phyloP scores from a whole-genome alignment of 1,139 yeast genomes.

The Lodderomyces jiufengensis region DNA sequence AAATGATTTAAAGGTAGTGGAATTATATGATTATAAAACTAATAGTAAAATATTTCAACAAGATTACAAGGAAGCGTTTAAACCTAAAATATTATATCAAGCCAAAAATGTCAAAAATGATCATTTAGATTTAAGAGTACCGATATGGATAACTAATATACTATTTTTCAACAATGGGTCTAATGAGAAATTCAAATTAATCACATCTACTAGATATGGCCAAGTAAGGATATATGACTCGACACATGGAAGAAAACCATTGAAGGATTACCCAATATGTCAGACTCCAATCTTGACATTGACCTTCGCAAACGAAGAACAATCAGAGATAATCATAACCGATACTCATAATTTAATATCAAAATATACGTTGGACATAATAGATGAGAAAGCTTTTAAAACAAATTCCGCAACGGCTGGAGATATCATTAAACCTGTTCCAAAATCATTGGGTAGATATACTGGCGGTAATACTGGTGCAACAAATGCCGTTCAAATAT shows the following conservation, averaged over 20 bases:
- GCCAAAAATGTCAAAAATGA: slow-evolving; percentile 69
- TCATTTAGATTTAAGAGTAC: slow-evolving; percentile 62
- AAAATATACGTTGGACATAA: slow-evolving; percentile 42
- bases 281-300: slow-evolving; percentile 46
- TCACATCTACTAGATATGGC: slow-evolving; percentile 69
- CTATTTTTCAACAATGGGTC: slow-evolving; percentile 45
- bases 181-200: slow-evolving; percentile 34
- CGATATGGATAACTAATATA: slow-evolving; percentile 59
- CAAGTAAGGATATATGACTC: slow-evolving; percentile 64
- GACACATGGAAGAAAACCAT: slow-evolving; percentile 56
- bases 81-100: slow-evolving; percentile 37
- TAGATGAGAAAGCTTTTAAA: slow-evolving; percentile 36
- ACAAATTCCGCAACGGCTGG: slow-evolving; percentile 46
- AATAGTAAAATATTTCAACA: slow-evolving; percentile 18
- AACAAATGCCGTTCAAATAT: slow-evolving; percentile 28
- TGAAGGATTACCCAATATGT: slow-evolving; percentile 44
- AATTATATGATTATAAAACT: slow-evolving; percentile 29
- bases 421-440: slow-evolving; percentile 33
- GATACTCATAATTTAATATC: slow-evolving; percentile 57
- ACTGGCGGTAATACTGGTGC: slow-evolving; percentile 49
- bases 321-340: slow-evolving; percentile 47
- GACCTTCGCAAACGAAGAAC: slow-evolving; percentile 29
- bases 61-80: slow-evolving; percentile 16
- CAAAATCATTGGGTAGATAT: slow-evolving; percentile 40
- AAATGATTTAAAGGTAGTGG: slow-evolving; percentile 54